Percentiles rank a stretch among this genome's conserved stretches.
Conservation (phyloP, 208 protist species). For the Acanthamoeba healyi region DNA sequence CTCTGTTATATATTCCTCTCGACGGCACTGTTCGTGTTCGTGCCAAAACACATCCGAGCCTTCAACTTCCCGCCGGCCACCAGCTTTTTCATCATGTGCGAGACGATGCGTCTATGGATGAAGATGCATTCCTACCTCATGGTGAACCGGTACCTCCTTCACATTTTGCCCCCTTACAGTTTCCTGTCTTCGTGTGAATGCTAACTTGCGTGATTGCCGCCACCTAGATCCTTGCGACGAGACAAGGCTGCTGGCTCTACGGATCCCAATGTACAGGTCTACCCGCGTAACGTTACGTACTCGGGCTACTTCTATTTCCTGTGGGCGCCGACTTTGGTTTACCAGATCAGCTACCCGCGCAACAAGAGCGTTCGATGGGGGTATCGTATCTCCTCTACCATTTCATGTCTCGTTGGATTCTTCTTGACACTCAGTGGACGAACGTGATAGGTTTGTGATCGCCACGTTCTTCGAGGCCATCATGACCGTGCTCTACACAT, state of each 20-base stretch:
- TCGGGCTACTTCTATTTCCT: constrained; percentile 58
- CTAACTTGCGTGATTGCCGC: too few species aligned
- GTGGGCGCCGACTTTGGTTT: constrained; percentile 44
- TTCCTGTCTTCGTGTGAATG: too few species aligned
- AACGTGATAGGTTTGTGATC: constrained; percentile 46
- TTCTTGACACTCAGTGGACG: too few species aligned
- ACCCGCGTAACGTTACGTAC: constrained; percentile 48
- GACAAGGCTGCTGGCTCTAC: background rate
- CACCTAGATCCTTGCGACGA: background rate
- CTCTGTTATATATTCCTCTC: constrained; percentile 42
- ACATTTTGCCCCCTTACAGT: too few species aligned
- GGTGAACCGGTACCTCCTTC: background rate
- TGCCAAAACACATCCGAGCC: background rate
- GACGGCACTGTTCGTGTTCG: background rate
- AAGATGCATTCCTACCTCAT: background rate
- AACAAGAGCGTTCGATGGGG: constrained; percentile 30
- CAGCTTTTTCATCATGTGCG: constrained; percentile 32
- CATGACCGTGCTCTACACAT: constrained; percentile 65
- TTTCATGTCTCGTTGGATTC: too few species aligned
- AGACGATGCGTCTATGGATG: constrained; percentile 46
- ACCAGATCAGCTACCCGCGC: constrained; percentile 58
- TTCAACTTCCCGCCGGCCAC: constrained; percentile 53
- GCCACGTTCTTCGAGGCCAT: constrained; percentile 51
- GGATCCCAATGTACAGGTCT: constrained; percentile 10
- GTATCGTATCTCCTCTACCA: too few species aligned